Evolutionary conservation across 2,329 filamentous ascomycete genomes (phyloP).

Genomic region (Xylariales sp.): DNA sequence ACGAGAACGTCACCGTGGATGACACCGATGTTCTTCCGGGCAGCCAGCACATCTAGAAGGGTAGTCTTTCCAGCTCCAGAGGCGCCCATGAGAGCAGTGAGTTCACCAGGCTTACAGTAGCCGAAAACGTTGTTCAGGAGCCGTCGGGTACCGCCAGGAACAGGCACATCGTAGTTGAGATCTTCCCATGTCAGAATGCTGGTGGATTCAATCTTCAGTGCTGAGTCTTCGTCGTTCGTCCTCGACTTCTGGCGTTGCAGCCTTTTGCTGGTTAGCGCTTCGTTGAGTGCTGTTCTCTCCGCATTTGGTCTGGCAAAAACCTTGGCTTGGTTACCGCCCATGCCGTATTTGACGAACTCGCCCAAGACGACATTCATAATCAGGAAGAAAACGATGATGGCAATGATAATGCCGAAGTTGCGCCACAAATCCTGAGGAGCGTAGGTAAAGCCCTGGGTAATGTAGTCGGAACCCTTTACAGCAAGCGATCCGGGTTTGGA

Average conservation of each 20-base stretch:
- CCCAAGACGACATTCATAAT: slow-evolving; percentile 80
- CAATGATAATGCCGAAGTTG: slow-evolving; percentile 84
- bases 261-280: slow-evolving; percentile 69
- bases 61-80: slow-evolving; percentile 92
- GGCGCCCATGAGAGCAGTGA: slow-evolving; percentile 84
- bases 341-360: slow-evolving; percentile 81
- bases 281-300: slow-evolving; percentile 74
- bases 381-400: slow-evolving; percentile 80
- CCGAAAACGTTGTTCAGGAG: slow-evolving; percentile 70
- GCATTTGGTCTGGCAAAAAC: slow-evolving; percentile 78
- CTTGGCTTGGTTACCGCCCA: slow-evolving; percentile 83
- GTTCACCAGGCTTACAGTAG: slow-evolving; percentile 79
- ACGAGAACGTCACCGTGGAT: slow-evolving; percentile 68
- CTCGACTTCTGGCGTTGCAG: slow-evolving; percentile 64
- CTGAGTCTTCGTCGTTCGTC: slow-evolving; percentile 57
- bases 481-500: slow-evolving; percentile 71
- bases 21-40: slow-evolving; percentile 71
- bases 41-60: slow-evolving; percentile 78
- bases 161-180: slow-evolving; percentile 80
- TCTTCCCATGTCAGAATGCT: slow-evolving; percentile 87
- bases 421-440: slow-evolving; percentile 77
- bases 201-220: slow-evolving; percentile 69
- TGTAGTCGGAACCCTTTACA: slow-evolving; percentile 76
- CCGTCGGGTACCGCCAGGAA: slow-evolving; percentile 65
- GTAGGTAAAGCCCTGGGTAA: slow-evolving; percentile 76